Base-by-base conservation (phyloP, 257 asterid species). In the Penstemon eatonii region DNA sequence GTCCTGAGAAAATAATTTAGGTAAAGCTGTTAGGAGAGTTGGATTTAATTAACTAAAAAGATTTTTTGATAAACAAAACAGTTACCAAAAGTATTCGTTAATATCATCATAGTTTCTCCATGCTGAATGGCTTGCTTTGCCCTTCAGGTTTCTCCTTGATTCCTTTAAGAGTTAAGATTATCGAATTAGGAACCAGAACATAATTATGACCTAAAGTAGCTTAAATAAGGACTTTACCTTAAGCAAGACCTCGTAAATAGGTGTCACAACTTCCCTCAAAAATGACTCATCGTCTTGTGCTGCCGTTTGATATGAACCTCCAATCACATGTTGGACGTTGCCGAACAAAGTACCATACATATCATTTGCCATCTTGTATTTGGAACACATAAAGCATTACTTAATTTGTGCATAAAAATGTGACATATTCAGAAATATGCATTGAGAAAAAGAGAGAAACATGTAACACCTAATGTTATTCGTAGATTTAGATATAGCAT, bases 61-160 rank as follows among this genome's bases (percentile, higher is more conserved):
- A 37, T 61, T 58, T 42, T 59, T 59, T 70, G 46, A 68, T 74
- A 61, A 64, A 61, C 64, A 70, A 54, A 71, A 63, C 12, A 71
- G 75, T 81, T 82, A 94, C 99, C 99, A 94, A 80, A 94, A 94
- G 84, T 91, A 91, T 72, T 94, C 99, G 61, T 94, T 94, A 19
- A 94, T 78, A 80, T 94, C 99, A 56, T 94, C 99, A 43, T 94
- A 94, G 84, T 91, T 94, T 85, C 99, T 86, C 98, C 97, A 89
- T 70, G 84, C 88, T 11, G 98, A 82, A 85, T 94, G 99, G 77
- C 99, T 94, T 66, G 97, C 91, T 83, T 85, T 91, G 79, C 98
- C 96, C 41, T 46, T 61, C 81, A 76, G 82, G 76, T 94, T 91
- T 87, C 87, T 91, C 88, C 89, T 75, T 46, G 81, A 95, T 91